Conservation (phyloP, 164 flowering plant genomes). For the Sedum album region DNA sequence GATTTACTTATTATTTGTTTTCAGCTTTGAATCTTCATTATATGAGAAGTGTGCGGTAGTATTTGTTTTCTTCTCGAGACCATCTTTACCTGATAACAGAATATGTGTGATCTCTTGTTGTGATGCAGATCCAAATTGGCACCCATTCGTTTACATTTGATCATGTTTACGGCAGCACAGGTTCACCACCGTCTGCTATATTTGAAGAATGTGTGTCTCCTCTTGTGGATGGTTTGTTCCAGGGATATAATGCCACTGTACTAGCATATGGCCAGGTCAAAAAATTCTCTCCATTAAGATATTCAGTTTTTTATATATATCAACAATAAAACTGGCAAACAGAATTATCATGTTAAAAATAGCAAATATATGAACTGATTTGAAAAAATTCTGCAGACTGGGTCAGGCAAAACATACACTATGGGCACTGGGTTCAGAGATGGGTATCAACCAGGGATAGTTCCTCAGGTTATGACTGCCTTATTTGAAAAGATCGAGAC, state of each 20-base stretch:
- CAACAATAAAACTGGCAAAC: background rate
- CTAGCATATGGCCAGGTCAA: slow-evolving; percentile 96
- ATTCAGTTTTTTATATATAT: background rate
- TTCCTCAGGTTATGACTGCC: no score
- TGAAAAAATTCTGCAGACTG: slow-evolving; percentile 42
- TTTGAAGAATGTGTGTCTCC: no score
- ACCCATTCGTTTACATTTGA: no score
- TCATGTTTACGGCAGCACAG: no score
- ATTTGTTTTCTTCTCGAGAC: no score
- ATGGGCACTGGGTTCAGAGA: slow-evolving; percentile 67
- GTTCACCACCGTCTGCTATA: no score
- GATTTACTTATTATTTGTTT: background rate
- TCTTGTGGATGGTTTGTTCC: no score
- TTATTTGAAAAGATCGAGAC: slow-evolving; percentile 60
- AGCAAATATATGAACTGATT: no score
- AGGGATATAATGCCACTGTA: slow-evolving; percentile 85
- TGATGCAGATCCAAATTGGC: slow-evolving; percentile 73
- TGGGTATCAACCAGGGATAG: slow-evolving; percentile 61
- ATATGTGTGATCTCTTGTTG: background rate
- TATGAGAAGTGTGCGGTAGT: no score
- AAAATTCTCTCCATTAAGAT: slow-evolving; percentile 4
- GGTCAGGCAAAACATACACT: no score
- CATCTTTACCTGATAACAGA: background rate
- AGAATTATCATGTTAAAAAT: no score
- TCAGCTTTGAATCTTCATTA: background rate